Base-by-base conservation (phyloP, 371 early-diverging fungal genomes). In the Dipsacomyces acuminosporus region DNA sequence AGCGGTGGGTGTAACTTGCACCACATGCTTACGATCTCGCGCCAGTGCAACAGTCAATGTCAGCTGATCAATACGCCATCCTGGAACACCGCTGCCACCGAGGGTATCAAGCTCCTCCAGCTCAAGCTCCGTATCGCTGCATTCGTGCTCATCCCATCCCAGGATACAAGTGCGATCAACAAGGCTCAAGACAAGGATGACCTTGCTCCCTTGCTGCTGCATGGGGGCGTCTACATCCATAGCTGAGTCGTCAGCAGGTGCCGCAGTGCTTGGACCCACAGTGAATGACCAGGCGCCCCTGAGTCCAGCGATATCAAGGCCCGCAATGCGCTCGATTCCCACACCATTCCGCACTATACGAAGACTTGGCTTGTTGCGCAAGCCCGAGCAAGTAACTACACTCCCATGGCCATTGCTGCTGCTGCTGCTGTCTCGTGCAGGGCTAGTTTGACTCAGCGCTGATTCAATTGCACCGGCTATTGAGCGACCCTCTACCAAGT, bases 371-470 rank as follows among this genome's bases (percentile, higher is more conserved):
- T 85, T 82, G 48, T 82, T 80, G 46, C 78, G 79, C 3, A 72
- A 78, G 1, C 95, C 94, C 6, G 89, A 86, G 59, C 93, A 93
- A n/a, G 93, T 84, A 1, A 95, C 86, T 41, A 94, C 76, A 41
- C 88, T 85, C 30, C 84, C 81, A 79, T 85, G 72, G 34, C 51
- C 46, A 30, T 11, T 30, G 30, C 30, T 30, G 11, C 30, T 30
- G n/a, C n/a, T n/a, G n/a, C n/a, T n/a, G n/a, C 19, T 18, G 45
- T 22, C 20, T n/a, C n/a, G n/a, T n/a, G n/a, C n/a, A n/a, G n/a
- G n/a, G n/a, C n/a, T n/a, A n/a, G n/a, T n/a, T n/a, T n/a, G n/a
- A n/a, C n/a, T n/a, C n/a, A n/a, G n/a, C n/a, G n/a, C n/a, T n/a
- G n/a, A n/a, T n/a, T n/a, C n/a, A n/a, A n/a, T n/a, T n/a, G n/a